Percentiles rank a stretch among this genome's conserved stretches.
phyloP scores from a whole-genome alignment of 148 eudicot genomes.

The Vaccinium corymbosum region DNA sequence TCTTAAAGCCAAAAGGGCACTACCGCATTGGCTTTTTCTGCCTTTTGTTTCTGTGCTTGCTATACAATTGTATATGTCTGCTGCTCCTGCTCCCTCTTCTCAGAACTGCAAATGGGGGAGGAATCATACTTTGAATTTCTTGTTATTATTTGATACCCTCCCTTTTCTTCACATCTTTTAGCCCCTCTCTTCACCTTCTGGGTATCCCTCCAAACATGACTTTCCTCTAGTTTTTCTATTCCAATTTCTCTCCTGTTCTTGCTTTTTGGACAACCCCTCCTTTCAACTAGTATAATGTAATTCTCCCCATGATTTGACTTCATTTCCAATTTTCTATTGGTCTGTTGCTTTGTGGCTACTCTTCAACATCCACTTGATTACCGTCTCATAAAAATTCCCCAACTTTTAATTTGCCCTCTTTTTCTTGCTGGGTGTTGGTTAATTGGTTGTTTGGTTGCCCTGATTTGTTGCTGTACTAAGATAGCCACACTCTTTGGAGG shows the following conservation, averaged over 20 bases:
- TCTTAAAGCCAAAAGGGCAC: conserved; percentile 40
- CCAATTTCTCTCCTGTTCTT: conserved; percentile 26
- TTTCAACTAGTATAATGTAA: conserved; percentile 14
- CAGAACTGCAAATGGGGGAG: conserved; percentile 51
- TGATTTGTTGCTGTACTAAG: conserved; percentile 12
- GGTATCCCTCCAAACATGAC: conserved; percentile 24
- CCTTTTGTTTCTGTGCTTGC: conserved; percentile 49
- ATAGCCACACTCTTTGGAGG: neutral
- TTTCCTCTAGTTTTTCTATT: conserved; percentile 17
- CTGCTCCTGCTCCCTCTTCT: conserved; percentile 44
- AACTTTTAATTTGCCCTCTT: conserved; percentile 13
- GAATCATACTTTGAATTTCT: conserved; percentile 58
- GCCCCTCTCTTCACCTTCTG: conserved; percentile 12
- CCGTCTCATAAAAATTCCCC: neutral
- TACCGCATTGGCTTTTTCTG: conserved; percentile 42
- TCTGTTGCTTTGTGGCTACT: conserved; percentile 27
- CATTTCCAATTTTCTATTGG: conserved; percentile 18
- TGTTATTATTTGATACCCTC: conserved; percentile 35
- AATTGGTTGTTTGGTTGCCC: neutral
- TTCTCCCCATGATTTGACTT: conserved; percentile 43
- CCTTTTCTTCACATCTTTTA: conserved; percentile 29
- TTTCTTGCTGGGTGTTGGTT: conserved; percentile 21
- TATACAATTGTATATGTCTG: conserved; percentile 65
- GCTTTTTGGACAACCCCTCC: conserved; percentile 27
- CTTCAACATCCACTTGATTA: conserved; percentile 31